Conservation (phyloP, 441 rosid species). For the Mallotus japonicus region DNA sequence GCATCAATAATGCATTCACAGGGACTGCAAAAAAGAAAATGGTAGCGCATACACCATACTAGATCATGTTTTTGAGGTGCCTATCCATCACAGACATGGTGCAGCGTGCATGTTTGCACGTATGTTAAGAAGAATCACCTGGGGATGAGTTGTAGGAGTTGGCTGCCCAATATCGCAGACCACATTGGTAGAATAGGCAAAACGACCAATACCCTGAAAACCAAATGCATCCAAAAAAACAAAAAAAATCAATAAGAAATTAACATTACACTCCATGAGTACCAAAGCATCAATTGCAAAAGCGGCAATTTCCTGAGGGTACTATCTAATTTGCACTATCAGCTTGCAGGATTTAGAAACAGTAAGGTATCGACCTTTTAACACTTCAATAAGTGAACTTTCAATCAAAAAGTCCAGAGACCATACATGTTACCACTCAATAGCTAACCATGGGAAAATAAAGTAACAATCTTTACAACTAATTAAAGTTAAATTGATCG, state of each 20-base stretch:
- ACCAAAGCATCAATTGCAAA: neutral
- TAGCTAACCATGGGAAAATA: neutral
- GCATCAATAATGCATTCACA: neutral
- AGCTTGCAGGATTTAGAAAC: neutral
- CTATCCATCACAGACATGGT: neutral
- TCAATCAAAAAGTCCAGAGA: neutral
- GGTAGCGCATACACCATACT: neutral
- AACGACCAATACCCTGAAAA: slow-evolving; percentile 43
- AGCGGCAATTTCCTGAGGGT: neutral
- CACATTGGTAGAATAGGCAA: slow-evolving; percentile 53
- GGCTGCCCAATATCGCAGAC: slow-evolving; percentile 80
- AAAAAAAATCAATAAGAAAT: neutral
- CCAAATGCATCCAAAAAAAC: slow-evolving; percentile 9
- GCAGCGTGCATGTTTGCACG: neutral
- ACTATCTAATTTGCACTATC: neutral
- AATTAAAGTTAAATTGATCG: slow-evolving; percentile 1
- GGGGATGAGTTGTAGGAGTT: slow-evolving; percentile 82
- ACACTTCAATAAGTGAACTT: neutral
- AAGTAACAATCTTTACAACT: neutral
- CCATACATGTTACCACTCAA: neutral
- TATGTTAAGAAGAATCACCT: slow-evolving; percentile 43
- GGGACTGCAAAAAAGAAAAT: no score
- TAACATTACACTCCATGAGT: neutral
- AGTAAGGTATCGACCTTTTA: neutral
- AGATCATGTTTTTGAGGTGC: neutral